A percentile compares a stretch with the other conserved stretches of the same genome.
phyloP scores from a whole-genome alignment of 1,139 yeast species.

The Hansenula lynferdii region DNA sequence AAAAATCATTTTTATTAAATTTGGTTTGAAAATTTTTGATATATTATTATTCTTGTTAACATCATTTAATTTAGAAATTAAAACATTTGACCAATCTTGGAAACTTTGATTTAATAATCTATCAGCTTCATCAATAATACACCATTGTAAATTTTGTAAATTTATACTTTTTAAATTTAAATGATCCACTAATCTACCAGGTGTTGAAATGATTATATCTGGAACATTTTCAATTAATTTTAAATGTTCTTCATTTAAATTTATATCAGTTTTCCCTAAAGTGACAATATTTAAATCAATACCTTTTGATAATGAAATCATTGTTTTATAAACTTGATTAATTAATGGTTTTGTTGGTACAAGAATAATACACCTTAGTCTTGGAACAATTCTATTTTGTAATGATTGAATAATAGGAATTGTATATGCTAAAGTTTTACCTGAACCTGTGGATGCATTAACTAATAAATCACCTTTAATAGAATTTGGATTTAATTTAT shows the following conservation, averaged over 20 bases:
- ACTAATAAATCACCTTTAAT: slow-evolving; percentile 69
- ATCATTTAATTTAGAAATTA: slow-evolving; percentile 46
- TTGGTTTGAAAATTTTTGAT: slow-evolving; percentile 30
- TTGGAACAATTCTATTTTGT: slow-evolving; percentile 60
- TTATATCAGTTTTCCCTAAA: slow-evolving; percentile 50
- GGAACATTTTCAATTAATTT: slow-evolving; percentile 50
- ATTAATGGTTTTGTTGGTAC: slow-evolving; percentile 92
- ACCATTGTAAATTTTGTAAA: slow-evolving; percentile 51
- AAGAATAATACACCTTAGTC: slow-evolving; percentile 68
- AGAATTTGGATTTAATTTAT: slow-evolving; percentile 48
- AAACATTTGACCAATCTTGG: slow-evolving; percentile 83
- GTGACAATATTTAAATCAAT: slow-evolving; percentile 57
- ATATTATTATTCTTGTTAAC: slow-evolving; percentile 24
- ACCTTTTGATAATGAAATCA: slow-evolving; percentile 59
- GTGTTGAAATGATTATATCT: slow-evolving; percentile 80
- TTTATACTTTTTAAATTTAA: slow-evolving; percentile 34
- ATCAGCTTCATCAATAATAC: slow-evolving; percentile 95
- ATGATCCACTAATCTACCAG: slow-evolving; percentile 95
- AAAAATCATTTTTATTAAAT: slow-evolving; percentile 61
- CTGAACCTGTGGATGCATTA: slow-evolving; percentile 95
- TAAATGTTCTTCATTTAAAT: slow-evolving; percentile 61
- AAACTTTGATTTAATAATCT: slow-evolving; percentile 83
- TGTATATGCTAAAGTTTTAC: slow-evolving; percentile 88
- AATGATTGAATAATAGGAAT: slow-evolving; percentile 78
- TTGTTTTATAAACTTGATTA: slow-evolving; percentile 69